Percentiles rank a stretch among this genome's conserved stretches.
These are phyloP conservation scores for Tremellales sp. DNA, from an alignment of 1,284 basidiomycete genomes.

Conservation along the genomic window DNA sequence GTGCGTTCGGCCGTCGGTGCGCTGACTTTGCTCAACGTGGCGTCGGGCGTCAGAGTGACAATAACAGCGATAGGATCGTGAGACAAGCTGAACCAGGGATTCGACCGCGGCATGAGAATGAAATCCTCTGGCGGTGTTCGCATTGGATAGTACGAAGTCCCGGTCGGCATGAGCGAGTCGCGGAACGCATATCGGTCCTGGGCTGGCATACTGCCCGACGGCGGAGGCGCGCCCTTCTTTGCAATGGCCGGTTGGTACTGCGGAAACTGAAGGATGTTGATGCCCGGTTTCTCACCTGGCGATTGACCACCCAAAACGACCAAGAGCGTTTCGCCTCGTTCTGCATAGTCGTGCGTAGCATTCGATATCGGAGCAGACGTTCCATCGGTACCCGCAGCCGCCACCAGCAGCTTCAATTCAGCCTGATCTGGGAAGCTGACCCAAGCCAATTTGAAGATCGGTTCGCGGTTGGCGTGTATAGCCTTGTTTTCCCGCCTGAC, in stretches of 20 bases:
- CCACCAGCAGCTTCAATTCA: conserved; percentile 31
- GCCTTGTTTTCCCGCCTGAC: conserved; percentile 15
- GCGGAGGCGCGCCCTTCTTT: conserved; percentile 11
- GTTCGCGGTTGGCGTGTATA: conserved; percentile 56
- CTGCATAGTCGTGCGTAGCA: conserved; percentile 43
- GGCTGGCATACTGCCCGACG: conserved; percentile 52
- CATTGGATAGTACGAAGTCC: conserved; percentile 62
- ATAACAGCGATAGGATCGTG: conserved; percentile 69
- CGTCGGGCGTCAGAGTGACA: conserved; percentile 47
- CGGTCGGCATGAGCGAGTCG: conserved; percentile 58
- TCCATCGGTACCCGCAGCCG: conserved; percentile 25
- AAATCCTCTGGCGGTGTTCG: conserved; percentile 70
- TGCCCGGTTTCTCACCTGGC: conserved; percentile 57
- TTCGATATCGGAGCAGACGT: conserved; percentile 33
- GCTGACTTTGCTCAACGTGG: conserved; percentile 28
- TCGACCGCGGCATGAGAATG: conserved; percentile 65
- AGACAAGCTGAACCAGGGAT: conserved; percentile 65
- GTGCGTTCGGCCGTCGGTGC: conserved; percentile 37
- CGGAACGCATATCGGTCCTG: conserved; percentile 62
- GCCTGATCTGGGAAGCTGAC: conserved; percentile 61
- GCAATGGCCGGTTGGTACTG: conserved; percentile 58
- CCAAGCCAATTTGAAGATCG: conserved; percentile 87
- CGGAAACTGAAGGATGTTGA: conserved; percentile 69
- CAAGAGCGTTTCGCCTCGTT: conserved; percentile 64
- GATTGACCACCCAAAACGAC: conserved; percentile 72